phyloP scores from a whole-genome alignment of 2,329 filamentous ascomycete species.

The Cladosporium colombiae region DNA sequence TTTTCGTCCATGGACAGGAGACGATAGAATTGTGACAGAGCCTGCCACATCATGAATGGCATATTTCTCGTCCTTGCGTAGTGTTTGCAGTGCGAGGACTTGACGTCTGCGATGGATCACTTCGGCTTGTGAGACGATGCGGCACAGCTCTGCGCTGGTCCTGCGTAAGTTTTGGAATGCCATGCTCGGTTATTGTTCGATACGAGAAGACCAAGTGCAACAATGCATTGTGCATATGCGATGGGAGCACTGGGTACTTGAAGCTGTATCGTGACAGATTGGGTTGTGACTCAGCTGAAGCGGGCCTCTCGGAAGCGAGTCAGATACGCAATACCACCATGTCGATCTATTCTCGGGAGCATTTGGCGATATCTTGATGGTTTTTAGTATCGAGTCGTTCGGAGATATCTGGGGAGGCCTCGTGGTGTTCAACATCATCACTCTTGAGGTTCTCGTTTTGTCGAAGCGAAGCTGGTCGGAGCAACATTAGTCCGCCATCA shows the following conservation, averaged over 20 bases:
- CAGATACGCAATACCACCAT: not conserved
- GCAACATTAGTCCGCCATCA: not conserved
- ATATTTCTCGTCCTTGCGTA: not conserved
- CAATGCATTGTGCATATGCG: too few species aligned
- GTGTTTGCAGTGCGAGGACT: not conserved
- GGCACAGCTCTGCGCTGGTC: not conserved
- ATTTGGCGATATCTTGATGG: not conserved
- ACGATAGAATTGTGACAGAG: not conserved
- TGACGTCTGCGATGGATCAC: not conserved
- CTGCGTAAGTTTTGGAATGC: not conserved
- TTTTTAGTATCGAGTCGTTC: not conserved
- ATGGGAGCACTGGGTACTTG: too few species aligned
- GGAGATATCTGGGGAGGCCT: too few species aligned
- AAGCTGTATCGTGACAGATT: not conserved
- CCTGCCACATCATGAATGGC: not conserved
- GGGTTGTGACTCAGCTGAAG: too few species aligned
- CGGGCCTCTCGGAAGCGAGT: not conserved
- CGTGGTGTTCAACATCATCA: not conserved
- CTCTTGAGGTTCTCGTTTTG: not conserved
- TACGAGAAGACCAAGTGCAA: too few species aligned
- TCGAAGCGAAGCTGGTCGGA: not conserved
- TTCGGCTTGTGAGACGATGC: constrained; percentile 1
- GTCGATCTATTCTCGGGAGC: not conserved
- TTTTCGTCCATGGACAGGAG: not conserved
- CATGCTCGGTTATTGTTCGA: not conserved